phyloP scores from a whole-genome alignment of 2,329 filamentous ascomycete genomes.

The Dryadomyces sulphureus region DNA sequence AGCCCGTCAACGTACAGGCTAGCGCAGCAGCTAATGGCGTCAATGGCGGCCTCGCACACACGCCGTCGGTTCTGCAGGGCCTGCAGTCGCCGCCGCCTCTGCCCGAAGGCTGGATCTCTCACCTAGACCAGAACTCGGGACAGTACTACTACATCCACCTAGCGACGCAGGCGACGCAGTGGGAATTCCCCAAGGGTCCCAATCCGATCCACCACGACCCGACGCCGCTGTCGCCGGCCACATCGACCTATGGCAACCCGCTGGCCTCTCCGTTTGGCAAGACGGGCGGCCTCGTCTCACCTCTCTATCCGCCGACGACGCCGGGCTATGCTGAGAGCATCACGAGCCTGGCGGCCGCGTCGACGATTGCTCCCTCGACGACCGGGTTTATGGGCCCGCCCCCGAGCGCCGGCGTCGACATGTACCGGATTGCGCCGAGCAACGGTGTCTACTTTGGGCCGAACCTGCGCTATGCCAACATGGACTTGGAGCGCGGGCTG shows the following conservation, averaged over 20 bases:
- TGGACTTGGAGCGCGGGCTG: slow-evolving; percentile 80
- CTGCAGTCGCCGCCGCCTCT: slow-evolving; percentile 81
- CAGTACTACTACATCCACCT: slow-evolving; percentile 99
- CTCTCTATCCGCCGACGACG: slow-evolving; percentile 68
- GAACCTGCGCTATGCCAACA: slow-evolving; percentile 89
- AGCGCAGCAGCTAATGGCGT: slow-evolving; percentile 19
- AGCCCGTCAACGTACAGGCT: slow-evolving; percentile 27
- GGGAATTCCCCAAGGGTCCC: slow-evolving; percentile 95
- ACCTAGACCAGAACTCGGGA: slow-evolving; percentile 86
- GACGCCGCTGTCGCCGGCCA: slow-evolving; percentile 67
- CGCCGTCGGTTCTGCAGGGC: slow-evolving; percentile 30
- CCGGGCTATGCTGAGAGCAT: slow-evolving; percentile 77
- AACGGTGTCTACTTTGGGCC: slow-evolving; percentile 98
- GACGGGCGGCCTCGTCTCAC: slow-evolving; percentile 52
- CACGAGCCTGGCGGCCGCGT: slow-evolving; percentile 62
- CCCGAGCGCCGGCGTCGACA: slow-evolving; percentile 73
- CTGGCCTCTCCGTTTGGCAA: slow-evolving; percentile 55
- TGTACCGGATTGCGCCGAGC: slow-evolving; percentile 85
- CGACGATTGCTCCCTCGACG: slow-evolving; percentile 59
- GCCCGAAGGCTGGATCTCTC: slow-evolving; percentile 96
- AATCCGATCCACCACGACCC: slow-evolving; percentile 77
- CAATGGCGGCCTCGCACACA: slow-evolving; percentile 23
- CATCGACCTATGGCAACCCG: slow-evolving; percentile 62
- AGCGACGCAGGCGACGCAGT: slow-evolving; percentile 88
- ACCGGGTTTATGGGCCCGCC: slow-evolving; percentile 83